A percentile compares a stretch with the other conserved stretches of the same genome.
Conservation (phyloP, 2,329 filamentous ascomycete species). For the Fusarium succisae region DNA sequence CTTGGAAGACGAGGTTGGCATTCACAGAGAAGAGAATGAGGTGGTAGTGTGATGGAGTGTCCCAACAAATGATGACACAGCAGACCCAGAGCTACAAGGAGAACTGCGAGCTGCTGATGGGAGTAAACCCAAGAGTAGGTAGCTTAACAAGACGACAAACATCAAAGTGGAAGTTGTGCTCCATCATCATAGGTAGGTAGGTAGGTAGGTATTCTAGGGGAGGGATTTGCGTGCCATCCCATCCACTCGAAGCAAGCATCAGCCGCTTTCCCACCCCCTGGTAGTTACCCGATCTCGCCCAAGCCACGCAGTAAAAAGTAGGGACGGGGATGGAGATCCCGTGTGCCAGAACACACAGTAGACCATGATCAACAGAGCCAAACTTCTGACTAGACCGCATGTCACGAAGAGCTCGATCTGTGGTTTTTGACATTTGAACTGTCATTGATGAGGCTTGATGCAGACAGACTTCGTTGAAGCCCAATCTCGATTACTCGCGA, state of each 20-base stretch:
- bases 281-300: constrained; percentile 39
- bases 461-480: background rate
- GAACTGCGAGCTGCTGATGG: constrained; percentile 2
- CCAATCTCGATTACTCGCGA: constrained; percentile 6
- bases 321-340: constrained; percentile 41
- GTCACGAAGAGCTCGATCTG: background rate
- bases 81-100: constrained; percentile 17
- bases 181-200: background rate
- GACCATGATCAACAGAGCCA: constrained; percentile 32
- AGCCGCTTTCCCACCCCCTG: constrained; percentile 34
- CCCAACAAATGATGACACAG: background rate
- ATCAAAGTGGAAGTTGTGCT: constrained; percentile 4
- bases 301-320: constrained; percentile 39
- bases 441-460: background rate
- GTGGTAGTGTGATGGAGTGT: constrained; percentile 14
- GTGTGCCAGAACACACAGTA: constrained; percentile 34
- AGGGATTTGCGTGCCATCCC: constrained; percentile 39
- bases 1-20: constrained; percentile 3
- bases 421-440: background rate
- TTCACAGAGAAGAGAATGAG: constrained; percentile 1
- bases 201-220: constrained; percentile 3
- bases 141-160: background rate
- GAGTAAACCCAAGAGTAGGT: background rate
- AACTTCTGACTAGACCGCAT: constrained; percentile 2
- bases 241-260: constrained; percentile 27